These are phyloP conservation scores for Leccinum pachyderme DNA, from an alignment of 1,284 basidiomycete genomes.

Conservation along the genomic window DNA sequence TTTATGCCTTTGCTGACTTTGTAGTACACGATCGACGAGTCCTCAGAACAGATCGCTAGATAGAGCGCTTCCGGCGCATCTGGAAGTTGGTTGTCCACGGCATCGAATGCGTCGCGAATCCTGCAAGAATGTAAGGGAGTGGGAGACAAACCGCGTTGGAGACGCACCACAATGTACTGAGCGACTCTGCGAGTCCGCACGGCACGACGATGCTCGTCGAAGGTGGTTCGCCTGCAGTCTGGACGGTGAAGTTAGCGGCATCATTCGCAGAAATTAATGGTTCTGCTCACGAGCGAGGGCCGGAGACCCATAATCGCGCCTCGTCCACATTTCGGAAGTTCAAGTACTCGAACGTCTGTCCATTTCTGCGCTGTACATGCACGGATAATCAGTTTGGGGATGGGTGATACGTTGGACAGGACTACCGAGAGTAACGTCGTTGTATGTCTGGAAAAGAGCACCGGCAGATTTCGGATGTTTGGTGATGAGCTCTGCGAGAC, in stretches of 20 bases:
- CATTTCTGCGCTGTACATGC: conserved; percentile 63
- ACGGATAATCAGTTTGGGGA: background rate
- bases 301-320: conserved; percentile 60
- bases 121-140: conserved; percentile 32
- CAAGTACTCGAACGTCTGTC: conserved; percentile 59
- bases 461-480: conserved; percentile 55
- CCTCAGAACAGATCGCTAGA: conserved; percentile 69
- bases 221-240: conserved; percentile 22
- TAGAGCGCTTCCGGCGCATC: conserved; percentile 47
- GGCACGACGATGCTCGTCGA: conserved; percentile 56
- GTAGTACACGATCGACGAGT: conserved; percentile 81
- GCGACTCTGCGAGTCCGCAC: conserved; percentile 61
- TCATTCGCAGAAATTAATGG: background rate
- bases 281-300: conserved; percentile 48
- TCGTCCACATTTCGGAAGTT: conserved; percentile 53
- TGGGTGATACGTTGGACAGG: background rate
- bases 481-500: conserved; percentile 33
- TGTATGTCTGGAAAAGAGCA: conserved; percentile 59
- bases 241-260: background rate
- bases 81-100: conserved; percentile 34
- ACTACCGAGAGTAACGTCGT: conserved; percentile 55
- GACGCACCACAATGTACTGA: conserved; percentile 51
- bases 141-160: conserved; percentile 33
- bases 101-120: conserved; percentile 55
- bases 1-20: conserved; percentile 72